Evolutionary conservation across 345 rosid species (phyloP).

Genomic region (Eucalyptus regnans): DNA sequence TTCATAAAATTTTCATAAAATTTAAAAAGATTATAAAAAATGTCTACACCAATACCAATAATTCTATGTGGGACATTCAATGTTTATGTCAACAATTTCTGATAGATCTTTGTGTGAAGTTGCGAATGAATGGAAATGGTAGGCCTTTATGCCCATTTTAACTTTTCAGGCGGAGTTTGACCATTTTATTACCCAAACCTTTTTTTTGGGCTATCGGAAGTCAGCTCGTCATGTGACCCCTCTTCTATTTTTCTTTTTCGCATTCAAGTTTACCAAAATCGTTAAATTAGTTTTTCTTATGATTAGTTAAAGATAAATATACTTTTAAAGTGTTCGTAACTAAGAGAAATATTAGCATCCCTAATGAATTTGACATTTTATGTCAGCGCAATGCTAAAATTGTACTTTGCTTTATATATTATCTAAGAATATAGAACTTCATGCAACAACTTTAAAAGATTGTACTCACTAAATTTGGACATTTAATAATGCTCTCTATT

Average conservation of each 20-base stretch:
- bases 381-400: neutral
- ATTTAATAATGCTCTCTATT: neutral
- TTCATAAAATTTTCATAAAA: too few relatives aligned
- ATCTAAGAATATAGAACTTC: neutral
- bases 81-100: too few relatives aligned
- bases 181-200: neutral
- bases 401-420: neutral
- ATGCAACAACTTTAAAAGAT: neutral
- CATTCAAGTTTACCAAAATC: neutral
- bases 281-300: too few relatives aligned
- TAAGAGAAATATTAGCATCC: neutral
- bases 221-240: neutral
- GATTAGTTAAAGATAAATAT: neutral
- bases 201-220: neutral
- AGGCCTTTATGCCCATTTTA: too few relatives aligned
- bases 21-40: too few relatives aligned
- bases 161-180: too few relatives aligned
- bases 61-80: neutral
- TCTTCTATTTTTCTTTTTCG: neutral
- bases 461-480: neutral
- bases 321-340: neutral
- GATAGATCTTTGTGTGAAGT: too few relatives aligned
- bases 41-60: fast-evolving
- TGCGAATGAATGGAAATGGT: neutral
- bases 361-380: neutral